Percentiles rank a stretch among this genome's conserved stretches.
Conservation (phyloP, 1,139 yeast genomes). For the Saccharomycopsis phalli region DNA sequence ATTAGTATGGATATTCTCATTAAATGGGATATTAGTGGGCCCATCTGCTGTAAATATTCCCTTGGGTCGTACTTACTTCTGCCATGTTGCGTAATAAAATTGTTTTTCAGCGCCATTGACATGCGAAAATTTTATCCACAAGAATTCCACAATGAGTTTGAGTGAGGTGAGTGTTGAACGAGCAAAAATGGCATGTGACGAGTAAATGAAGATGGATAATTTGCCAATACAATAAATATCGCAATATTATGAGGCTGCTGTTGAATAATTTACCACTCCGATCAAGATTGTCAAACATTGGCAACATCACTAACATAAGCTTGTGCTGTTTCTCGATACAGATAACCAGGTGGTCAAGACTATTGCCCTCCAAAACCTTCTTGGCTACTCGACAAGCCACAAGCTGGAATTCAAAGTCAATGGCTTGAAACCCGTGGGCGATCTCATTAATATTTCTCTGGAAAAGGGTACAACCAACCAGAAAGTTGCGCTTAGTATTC, state of each 20-base stretch:
- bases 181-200: no score
- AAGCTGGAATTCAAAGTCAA: slow-evolving; percentile 64
- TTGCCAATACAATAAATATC: no score
- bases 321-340: slow-evolving; percentile 77
- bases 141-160: no score
- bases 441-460: slow-evolving; percentile 51
- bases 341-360: slow-evolving; percentile 77
- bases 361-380: slow-evolving; percentile 77
- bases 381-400: slow-evolving; percentile 70
- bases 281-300: not conserved
- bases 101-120: no score
- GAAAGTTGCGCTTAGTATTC: slow-evolving; percentile 64
- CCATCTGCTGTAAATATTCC: not conserved
- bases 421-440: slow-evolving; percentile 64
- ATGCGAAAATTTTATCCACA: no score
- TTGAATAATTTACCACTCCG: no score
- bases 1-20: no score
- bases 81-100: no score
- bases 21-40: slow-evolving; percentile 6
- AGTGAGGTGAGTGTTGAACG: no score
- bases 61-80: no score
- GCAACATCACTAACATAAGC: slow-evolving; percentile 20
- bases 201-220: no score
- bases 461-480: slow-evolving; percentile 48
- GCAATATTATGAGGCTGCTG: no score